A percentile compares a stretch with the other conserved stretches of the same genome.
These are phyloP conservation scores for Colletotrichum eremochloae DNA, from an alignment of 2,329 filamentous ascomycete species.

Conservation along the genomic window DNA sequence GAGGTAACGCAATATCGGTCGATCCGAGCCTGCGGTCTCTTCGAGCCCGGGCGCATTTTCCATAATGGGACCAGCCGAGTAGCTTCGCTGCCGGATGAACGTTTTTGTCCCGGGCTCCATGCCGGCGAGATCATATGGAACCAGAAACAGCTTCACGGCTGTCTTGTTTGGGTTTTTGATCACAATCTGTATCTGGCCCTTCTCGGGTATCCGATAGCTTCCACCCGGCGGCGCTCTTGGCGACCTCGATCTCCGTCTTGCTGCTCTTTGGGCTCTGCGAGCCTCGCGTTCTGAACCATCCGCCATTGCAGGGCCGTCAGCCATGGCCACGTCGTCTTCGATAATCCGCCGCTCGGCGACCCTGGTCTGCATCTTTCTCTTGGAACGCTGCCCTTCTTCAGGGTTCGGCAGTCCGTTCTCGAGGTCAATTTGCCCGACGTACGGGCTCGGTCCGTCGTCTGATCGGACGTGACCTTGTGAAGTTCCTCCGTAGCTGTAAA, in stretches of 20 bases:
- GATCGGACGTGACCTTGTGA: constrained; percentile 72
- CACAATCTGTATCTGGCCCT: constrained; percentile 95
- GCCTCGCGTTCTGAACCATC: constrained; percentile 50
- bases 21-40: constrained; percentile 54
- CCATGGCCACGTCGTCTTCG: constrained; percentile 49
- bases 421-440: constrained; percentile 92
- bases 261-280: constrained; percentile 48
- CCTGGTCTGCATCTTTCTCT: constrained; percentile 63
- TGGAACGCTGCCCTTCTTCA: constrained; percentile 62
- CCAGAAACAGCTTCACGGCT: constrained; percentile 93
- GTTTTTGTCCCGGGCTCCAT: constrained; percentile 97
- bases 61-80: constrained; percentile 87
- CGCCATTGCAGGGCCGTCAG: constrained; percentile 28
- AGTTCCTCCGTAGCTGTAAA: constrained; percentile 89
- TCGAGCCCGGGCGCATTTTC: constrained; percentile 66
- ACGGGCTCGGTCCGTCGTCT: constrained; percentile 93
- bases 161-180: constrained; percentile 99
- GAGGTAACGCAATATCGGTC: constrained; percentile 87
- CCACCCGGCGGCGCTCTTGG: constrained; percentile 80
- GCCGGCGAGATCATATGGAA: constrained; percentile 91
- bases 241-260: constrained; percentile 56
- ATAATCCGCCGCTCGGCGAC: constrained; percentile 53
- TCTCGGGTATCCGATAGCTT: constrained; percentile 92
- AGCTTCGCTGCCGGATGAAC: constrained; percentile 93
- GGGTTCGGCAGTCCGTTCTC: constrained; percentile 79